These are phyloP conservation scores for grape (Vitis vinifera) DNA, from an alignment of 164 flowering plant species.

Conservation along the genomic window ASM3070453v1 NC_081805.1:2454501-2455000, in stretches of 20 bases:
- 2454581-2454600: conserved; percentile 30
- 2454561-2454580: conserved; percentile 22
- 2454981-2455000: background rate
- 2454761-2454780: conserved; percentile 27
- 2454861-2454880: conserved; percentile 28
- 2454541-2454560: conserved; percentile 25
- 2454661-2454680: too few relatives aligned
- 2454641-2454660: background rate
- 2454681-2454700: background rate
- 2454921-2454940: conserved; percentile 43
- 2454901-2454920: conserved; percentile 29
- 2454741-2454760: conserved; percentile 29
- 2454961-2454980: background rate
- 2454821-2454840: conserved; percentile 16
- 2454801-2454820: conserved; percentile 16
- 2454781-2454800: conserved; percentile 24
- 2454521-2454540: conserved; percentile 26
- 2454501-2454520: conserved; percentile 41
- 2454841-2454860: conserved; percentile 8
- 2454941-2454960: conserved; percentile 6
- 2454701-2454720: conserved; percentile 41
- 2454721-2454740: conserved; percentile 32
- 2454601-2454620: background rate
- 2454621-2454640: background rate
- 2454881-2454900: conserved; percentile 20